Base-by-base conservation (phyloP, 305 asterid species). In the Ajuga reptans region DNA sequence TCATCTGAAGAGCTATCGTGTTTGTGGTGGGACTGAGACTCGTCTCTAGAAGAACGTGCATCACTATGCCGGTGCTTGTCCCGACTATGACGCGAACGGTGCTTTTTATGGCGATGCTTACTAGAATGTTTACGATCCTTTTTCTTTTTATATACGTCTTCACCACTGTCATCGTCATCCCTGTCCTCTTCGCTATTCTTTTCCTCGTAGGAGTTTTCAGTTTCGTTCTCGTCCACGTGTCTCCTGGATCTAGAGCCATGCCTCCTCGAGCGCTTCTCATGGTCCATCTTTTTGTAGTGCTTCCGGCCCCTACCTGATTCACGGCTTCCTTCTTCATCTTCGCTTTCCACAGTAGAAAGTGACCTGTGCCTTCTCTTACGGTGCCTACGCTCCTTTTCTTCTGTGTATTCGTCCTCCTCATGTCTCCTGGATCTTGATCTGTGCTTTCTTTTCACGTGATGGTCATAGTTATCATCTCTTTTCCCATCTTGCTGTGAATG, bases 81-180 rank as follows among this genome's bases (percentile, higher is more conserved):
- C 81, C 82, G 82, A 70, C 80, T 78, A 31, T 51, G 79, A 66
- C 58, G 86, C 10, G 83, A 75, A 27, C 55, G 78, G 59, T 81
- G 88, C 69, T 77, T 81, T 72, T 75, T 88, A 72, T 37, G 77
- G 65, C 75, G 82, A 62, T 78, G 84, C 77, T 81, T 83, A 77
- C 81, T 82, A n/a, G 81, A 75, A 18, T 66, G 78, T 46, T 78
- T 84, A 51, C 17, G 77, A 75, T 72, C 76, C 76, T 34, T 82
- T 29, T 70, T 87, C 57, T 79, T 83, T 47, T 46, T 46, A 33
- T 73, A 53, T 60, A 56, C 34, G 52, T 67, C 76, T 16, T 71
- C 68, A 60, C 53, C 39, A 41, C 42, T 43, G 24, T 72, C 80
- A n/a, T 68, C 73, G 71, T 58, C 73, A 42, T 62, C 72, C 62